These are phyloP conservation scores for Pezicula radicicola DNA, from an alignment of 2,329 filamentous ascomycete genomes.

Conservation along the genomic window DNA sequence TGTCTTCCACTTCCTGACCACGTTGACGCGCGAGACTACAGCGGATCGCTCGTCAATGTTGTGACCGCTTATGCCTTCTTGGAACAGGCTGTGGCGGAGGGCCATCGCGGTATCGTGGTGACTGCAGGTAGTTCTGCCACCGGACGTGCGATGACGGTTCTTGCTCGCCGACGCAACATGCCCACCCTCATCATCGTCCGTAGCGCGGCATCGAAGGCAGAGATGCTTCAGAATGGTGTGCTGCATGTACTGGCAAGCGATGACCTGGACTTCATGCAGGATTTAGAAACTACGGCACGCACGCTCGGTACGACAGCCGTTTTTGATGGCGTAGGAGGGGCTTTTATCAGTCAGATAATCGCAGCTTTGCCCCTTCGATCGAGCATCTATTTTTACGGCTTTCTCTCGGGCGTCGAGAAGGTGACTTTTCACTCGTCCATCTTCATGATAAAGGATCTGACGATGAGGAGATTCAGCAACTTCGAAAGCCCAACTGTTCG, in stretches of 20 bases:
- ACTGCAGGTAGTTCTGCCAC: slow-evolving; percentile 2
- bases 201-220: not conserved
- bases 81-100: not conserved
- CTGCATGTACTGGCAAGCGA: not conserved
- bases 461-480: not conserved
- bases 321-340: not conserved
- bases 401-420: not conserved
- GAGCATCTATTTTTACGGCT: not conserved
- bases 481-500: not conserved
- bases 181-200: slow-evolving; percentile 2
- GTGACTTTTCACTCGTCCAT: not conserved
- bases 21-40: slow-evolving; percentile 2
- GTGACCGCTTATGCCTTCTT: slow-evolving; percentile 1
- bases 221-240: not conserved
- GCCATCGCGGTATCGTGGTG: slow-evolving; percentile 1
- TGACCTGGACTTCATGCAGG: not conserved
- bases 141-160: not conserved
- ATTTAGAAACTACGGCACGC: not conserved
- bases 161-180: not conserved
- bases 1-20: slow-evolving; percentile 2
- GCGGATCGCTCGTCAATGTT: slow-evolving; percentile 2
- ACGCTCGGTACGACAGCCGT: not conserved
- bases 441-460: not conserved
- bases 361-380: not conserved
- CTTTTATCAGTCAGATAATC: not conserved